Evolutionary conservation across 495 filamentous ascomycete species (phyloP).

Genomic region (Pseudevernia furfuracea): DNA sequence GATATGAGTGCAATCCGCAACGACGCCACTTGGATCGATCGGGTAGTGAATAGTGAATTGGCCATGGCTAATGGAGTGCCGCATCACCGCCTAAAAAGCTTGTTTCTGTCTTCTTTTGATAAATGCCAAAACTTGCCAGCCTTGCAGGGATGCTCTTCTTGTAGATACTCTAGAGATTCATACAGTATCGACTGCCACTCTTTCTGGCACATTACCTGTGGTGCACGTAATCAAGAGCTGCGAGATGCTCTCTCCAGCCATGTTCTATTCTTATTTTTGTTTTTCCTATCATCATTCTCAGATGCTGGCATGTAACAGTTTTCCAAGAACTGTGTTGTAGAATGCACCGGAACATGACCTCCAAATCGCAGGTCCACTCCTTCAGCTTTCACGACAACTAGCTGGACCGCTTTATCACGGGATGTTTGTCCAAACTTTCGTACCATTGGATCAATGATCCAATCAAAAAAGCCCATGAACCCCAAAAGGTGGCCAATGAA

Average conservation of each 20-base stretch:
- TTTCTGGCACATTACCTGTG: background rate
- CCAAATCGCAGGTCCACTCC: background rate
- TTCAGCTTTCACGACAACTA: background rate
- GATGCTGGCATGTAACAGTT: background rate
- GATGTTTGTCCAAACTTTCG: slow-evolving; percentile 17
- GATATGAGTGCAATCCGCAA: no score
- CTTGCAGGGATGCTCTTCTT: background rate
- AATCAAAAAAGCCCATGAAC: slow-evolving; percentile 62
- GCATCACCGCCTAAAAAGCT: no score
- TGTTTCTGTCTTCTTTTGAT: no score
- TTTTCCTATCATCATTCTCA: background rate
- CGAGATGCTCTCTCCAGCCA: background rate
- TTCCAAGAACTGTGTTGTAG: background rate
- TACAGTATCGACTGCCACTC: background rate
- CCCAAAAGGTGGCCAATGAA: slow-evolving; percentile 57
- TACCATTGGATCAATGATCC: slow-evolving; percentile 59
- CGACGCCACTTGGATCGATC: no score
- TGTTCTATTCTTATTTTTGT: background rate
- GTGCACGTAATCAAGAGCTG: background rate
- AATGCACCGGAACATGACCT: background rate
- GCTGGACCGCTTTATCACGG: slow-evolving; percentile 5
- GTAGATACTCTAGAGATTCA: background rate
- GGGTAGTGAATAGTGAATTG: no score
- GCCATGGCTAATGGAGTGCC: no score
- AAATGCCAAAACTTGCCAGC: background rate